phyloP scores from a whole-genome alignment of 1,139 yeast species.

The Blastobotrys indianensis region DNA sequence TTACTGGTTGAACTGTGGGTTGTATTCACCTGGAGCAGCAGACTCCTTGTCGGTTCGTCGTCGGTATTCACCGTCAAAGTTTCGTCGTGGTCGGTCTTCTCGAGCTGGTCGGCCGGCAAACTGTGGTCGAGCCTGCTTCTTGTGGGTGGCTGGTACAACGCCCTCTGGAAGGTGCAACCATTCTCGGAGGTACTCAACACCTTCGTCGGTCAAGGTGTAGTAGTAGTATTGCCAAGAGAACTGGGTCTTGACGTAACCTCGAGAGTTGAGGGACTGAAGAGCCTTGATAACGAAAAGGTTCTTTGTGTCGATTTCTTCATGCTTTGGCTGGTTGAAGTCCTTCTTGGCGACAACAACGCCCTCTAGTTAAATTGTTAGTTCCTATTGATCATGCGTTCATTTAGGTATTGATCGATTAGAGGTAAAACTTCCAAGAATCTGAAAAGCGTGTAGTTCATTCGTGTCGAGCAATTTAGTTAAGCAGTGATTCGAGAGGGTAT shows the following conservation, averaged over 20 bases:
- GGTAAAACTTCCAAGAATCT: too few species aligned
- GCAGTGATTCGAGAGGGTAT: too few species aligned
- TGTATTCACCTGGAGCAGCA: slow-evolving; percentile 31
- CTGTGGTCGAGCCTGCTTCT: slow-evolving; percentile 89
- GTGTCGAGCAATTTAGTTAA: too few species aligned
- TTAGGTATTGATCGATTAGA: too few species aligned
- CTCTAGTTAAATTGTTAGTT: slow-evolving; percentile 43
- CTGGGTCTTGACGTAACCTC: slow-evolving; percentile 99
- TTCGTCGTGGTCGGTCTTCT: slow-evolving; percentile 32
- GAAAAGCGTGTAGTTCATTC: too few species aligned
- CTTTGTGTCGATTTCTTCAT: slow-evolving; percentile 96
- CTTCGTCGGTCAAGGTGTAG: slow-evolving; percentile 99
- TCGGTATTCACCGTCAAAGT: slow-evolving; percentile 40
- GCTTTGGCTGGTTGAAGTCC: slow-evolving; percentile 96
- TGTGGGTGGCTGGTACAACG: slow-evolving; percentile 97
- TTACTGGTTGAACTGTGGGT: slow-evolving; percentile 32
- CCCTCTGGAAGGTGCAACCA: slow-evolving; percentile 98
- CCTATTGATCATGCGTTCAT: neutral
- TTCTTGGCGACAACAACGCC: slow-evolving; percentile 99
- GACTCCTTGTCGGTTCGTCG: slow-evolving; percentile 36
- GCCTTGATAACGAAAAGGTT: slow-evolving; percentile 99
- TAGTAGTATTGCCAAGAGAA: slow-evolving; percentile 99
- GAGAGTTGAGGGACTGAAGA: slow-evolving; percentile 97
- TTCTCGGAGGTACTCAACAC: slow-evolving; percentile 97
- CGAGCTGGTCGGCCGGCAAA: slow-evolving; percentile 35